Conservation (phyloP, 441 rosid species). For the Adansonia rubrostipa region DNA sequence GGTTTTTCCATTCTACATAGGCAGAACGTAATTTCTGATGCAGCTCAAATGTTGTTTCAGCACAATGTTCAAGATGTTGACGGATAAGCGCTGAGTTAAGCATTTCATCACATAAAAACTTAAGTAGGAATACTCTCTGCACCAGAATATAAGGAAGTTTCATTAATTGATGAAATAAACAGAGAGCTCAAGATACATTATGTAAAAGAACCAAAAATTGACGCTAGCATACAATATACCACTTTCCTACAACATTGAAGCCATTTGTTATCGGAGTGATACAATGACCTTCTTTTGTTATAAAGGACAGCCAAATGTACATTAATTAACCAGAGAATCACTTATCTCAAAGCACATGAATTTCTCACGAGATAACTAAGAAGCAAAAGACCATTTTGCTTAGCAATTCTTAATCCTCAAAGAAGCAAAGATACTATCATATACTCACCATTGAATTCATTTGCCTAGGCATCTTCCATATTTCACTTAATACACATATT, state of each 20-base stretch:
- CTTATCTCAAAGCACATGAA: neutral
- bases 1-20: conserved; percentile 65
- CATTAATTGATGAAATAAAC: conserved; percentile 17
- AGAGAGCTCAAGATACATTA: conserved; percentile 21
- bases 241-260: conserved; percentile 11
- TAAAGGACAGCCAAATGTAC: neutral
- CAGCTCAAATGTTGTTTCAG: conserved; percentile 72
- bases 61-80: conserved; percentile 94
- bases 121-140: conserved; percentile 87
- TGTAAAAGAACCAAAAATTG: neutral
- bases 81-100: conserved; percentile 80
- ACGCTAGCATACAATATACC: neutral
- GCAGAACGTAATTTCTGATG: conserved; percentile 88
- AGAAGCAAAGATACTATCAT: neutral
- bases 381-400: neutral
- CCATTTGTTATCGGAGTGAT: neutral
- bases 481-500: conserved; percentile 1
- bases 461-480: neutral
- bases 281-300: neutral
- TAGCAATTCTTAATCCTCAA: conserved; percentile 10
- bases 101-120: conserved; percentile 89
- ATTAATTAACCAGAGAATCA: conserved; percentile 8
- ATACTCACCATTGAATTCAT: neutral
- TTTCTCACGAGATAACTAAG: neutral
- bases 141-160: conserved; percentile 33